Evolutionary conservation across 495 filamentous ascomycete genomes (phyloP), one percentile per base, ranked within the genome.

Genomic region (Hypoxylon rickii): DNA sequence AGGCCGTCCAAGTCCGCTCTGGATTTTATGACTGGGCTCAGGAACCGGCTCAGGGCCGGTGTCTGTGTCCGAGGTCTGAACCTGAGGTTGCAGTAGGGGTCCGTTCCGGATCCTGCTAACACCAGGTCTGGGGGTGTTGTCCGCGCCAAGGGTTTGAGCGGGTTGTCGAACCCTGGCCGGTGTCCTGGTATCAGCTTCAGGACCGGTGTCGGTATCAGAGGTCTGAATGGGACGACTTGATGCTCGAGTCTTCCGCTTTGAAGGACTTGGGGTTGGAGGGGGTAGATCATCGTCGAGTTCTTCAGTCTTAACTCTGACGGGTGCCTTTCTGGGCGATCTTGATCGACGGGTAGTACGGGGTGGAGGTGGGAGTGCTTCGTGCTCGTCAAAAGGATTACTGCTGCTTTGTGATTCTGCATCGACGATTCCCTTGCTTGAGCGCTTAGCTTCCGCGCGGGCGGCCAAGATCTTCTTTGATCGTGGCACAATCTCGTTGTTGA

Each of bases 391-490:
- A 24, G 73, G 70, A 43, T 70, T 74, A 62, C 67, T 74, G 45
- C 64, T 65, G 41, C 64, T 70, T 73, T 83, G 73, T 77, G 86
- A 51, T 69, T 85, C 68, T 67, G 79, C 80, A 86, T 97, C 85
- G 21, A 87, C 84, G 48, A 98, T 98, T 19, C 95, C 95, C 64
- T 76, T 83, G 62, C 89, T 89, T 3, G 87, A 88, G 33, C 91
- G 83, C 74, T 88, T 87, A 10, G 89, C 90, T 22, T 85, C 79
- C 22, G 88, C 84, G 54, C 87, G 84, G 17, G 85, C 82, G n/a
- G 81, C 79, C 20, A 95, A 73, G 11, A 96, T 81, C 65, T 86
- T 89, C 55, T 79, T 82, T 4, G 90, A 85, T 61, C 89, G 83
- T 1, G 94, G 89, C 6, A 88, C 72, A 31, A 98, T 80, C 50